phyloP scores from a whole-genome alignment of 768 basidiomycete genomes.

The Coprinopsis sp. region DNA sequence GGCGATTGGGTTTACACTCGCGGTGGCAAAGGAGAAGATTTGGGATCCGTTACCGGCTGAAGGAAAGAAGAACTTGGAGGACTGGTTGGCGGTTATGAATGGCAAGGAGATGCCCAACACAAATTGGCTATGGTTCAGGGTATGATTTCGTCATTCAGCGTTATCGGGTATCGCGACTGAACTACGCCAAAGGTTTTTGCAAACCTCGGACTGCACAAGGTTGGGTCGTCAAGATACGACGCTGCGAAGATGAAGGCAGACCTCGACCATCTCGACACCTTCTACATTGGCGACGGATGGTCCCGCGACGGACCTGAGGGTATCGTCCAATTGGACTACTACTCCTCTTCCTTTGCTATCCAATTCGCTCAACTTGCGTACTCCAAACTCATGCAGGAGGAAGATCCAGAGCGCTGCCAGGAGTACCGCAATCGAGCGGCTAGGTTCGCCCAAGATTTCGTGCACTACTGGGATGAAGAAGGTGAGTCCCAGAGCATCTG shows the following conservation, averaged over 20 bases:
- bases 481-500: conserved; percentile 32
- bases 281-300: conserved; percentile 75
- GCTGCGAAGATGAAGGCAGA: conserved; percentile 65
- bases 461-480: conserved; percentile 72
- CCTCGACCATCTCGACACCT: conserved; percentile 72
- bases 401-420: conserved; percentile 60
- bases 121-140: conserved; percentile 82
- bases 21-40: conserved; percentile 58
- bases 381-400: conserved; percentile 56
- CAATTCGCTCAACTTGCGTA: conserved; percentile 71
- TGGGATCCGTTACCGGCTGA: conserved; percentile 55
- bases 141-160: conserved; percentile 20
- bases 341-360: conserved; percentile 76
- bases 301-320: conserved; percentile 75
- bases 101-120: conserved; percentile 82
- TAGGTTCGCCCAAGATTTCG: conserved; percentile 62
- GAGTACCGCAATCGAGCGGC: conserved; percentile 61
- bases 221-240: conserved; percentile 54
- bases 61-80: conserved; percentile 53
- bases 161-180: background rate
- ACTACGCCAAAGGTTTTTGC: conserved; percentile 72
- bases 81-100: conserved; percentile 73
- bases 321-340: conserved; percentile 75
- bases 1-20: conserved; percentile 67
- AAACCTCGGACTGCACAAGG: conserved; percentile 64